phyloP scores from a whole-genome alignment of 1,139 yeast species.

The Debaryomyces udenii region DNA sequence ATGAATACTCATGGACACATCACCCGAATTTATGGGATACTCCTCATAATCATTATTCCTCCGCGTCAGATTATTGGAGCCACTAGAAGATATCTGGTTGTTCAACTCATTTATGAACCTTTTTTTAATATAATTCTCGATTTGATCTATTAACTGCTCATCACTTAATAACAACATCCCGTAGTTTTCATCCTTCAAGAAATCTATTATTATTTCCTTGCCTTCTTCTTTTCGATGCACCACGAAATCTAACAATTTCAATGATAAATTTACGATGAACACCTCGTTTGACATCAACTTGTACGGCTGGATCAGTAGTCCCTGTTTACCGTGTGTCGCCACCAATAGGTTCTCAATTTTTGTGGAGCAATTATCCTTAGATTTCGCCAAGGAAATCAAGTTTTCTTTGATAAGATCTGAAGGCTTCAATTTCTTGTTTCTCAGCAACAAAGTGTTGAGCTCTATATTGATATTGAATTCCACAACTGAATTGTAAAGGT shows the following conservation, averaged over 20 bases:
- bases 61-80: neutral
- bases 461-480: slow-evolving; percentile 38
- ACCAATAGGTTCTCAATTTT: neutral
- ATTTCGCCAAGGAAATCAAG: slow-evolving; percentile 37
- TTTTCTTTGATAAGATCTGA: slow-evolving; percentile 39
- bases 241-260: slow-evolving; percentile 27
- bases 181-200: slow-evolving; percentile 36
- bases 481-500: slow-evolving; percentile 12
- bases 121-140: slow-evolving; percentile 31
- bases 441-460: slow-evolving; percentile 36
- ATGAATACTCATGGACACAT: slow-evolving; percentile 3
- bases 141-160: slow-evolving; percentile 28
- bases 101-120: slow-evolving; percentile 18
- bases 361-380: slow-evolving; percentile 25
- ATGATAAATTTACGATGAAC: slow-evolving; percentile 36
- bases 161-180: slow-evolving; percentile 35
- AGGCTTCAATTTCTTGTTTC: slow-evolving; percentile 34
- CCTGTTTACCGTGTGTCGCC: neutral
- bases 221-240: slow-evolving; percentile 17
- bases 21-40: neutral
- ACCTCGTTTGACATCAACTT: slow-evolving; percentile 26
- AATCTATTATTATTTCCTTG: slow-evolving; percentile 25
- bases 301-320: slow-evolving; percentile 2
- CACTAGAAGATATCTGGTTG: slow-evolving; percentile 6
- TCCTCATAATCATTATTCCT: neutral